Evolutionary conservation across 2,329 filamentous ascomycete species (phyloP), one percentile per base, ranked within the genome.

Genomic region (Westerdykella sp.): DNA sequence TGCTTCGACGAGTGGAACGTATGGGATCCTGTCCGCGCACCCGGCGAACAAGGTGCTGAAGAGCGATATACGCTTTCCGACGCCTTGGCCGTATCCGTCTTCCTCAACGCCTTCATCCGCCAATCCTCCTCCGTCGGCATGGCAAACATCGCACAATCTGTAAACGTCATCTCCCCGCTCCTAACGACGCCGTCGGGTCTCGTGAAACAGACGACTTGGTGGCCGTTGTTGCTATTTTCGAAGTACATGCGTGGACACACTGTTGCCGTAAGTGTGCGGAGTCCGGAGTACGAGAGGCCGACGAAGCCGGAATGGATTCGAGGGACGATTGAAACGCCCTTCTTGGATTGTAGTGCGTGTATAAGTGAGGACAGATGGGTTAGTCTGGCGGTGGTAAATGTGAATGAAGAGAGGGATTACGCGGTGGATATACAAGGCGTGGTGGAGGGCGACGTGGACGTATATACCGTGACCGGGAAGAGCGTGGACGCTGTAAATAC

Each of bases 1-100:
- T 89, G 85, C 72, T 89, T 89, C 60, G 85, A 90, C 60, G 85
- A 89, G 66, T 89, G 85, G 85, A 90, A 89, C 62, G 84, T 89
- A 7, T 90, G 85, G 85, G 84, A 87, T 54, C 83, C 84, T 0
- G 72, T 75, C 41, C 78, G 84, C 7, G 84, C 85, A 0, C 83
- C 83, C 0, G 84, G 84, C 21, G 78, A 82, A 54, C 63, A 75
- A 47, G 84, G 84, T 13, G 84, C 80, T 6, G 84, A 87, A 66
- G 83, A 87, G 62, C 51, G 60, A 37, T 69, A 89, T 69, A 87
- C 81, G 0, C 75, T 89, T 6, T 86, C 82, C 0, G 85, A 89
- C 52, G 84, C 83, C 1, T 72, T 89, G 13, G 85, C 84, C n/a
- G 84, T 89, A 0, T 78, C 77, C 2, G 75, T 85, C 15, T 89